Conservation (phyloP, 306 rosid genomes). For the Gleditsia sinensis region DNA sequence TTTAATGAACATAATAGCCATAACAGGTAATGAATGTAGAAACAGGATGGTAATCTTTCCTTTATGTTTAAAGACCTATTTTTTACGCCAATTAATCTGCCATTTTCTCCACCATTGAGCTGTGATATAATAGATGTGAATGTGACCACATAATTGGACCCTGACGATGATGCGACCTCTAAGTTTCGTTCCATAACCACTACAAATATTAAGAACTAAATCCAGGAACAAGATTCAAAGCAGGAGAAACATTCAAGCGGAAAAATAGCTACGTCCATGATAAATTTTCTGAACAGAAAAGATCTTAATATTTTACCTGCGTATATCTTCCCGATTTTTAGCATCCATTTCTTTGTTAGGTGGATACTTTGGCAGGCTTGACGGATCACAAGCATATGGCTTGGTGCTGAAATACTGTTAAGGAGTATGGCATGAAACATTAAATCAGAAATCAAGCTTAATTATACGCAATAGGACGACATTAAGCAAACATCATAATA, state of each 20-base stretch:
- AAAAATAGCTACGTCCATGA: neutral
- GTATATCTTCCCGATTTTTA: slow-evolving; percentile 60
- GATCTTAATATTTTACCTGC: slow-evolving; percentile 46
- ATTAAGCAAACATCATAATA: slow-evolving; percentile 8
- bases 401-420: slow-evolving; percentile 78
- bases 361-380: slow-evolving; percentile 82
- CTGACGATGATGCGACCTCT: neutral
- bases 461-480: neutral
- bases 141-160: neutral
- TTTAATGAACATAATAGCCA: neutral
- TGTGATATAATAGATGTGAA: neutral
- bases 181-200: slow-evolving; percentile 3
- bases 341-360: slow-evolving; percentile 98
- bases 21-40: slow-evolving; percentile 8
- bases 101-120: neutral
- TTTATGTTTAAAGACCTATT: neutral
- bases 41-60: neutral
- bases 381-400: slow-evolving; percentile 86
- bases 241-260: neutral
- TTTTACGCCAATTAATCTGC: slow-evolving; percentile 1
- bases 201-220: neutral
- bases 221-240: neutral
- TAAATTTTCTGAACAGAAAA: slow-evolving; percentile 10
- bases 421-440: neutral
- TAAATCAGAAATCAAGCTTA: slow-evolving; percentile 29